These are phyloP conservation scores for Coemansia nantahalensis DNA, from an alignment of 192 early-diverging fungal genomes.

Conservation along the genomic window DNA sequence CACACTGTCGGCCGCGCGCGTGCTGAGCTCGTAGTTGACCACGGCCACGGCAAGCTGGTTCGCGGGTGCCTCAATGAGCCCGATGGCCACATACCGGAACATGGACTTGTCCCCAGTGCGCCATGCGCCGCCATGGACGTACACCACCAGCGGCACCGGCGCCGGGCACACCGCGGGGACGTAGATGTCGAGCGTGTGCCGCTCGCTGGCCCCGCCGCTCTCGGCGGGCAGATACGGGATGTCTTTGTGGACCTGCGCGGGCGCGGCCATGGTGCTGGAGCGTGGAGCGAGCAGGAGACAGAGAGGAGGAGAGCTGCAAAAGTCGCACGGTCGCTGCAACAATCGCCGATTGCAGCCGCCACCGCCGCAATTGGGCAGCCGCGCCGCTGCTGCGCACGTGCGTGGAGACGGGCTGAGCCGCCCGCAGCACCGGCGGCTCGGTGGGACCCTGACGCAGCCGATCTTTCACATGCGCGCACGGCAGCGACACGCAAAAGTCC, in stretches of 20 bases:
- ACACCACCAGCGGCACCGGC: constrained; percentile 59
- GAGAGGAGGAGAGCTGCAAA: too few relatives aligned
- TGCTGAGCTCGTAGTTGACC: constrained; percentile 71
- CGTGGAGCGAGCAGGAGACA: too few relatives aligned
- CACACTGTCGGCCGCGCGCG: constrained; percentile 7
- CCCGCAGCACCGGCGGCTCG: too few relatives aligned
- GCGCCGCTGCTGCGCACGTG: too few relatives aligned
- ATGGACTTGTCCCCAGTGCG: constrained; percentile 70
- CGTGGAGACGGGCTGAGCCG: too few relatives aligned
- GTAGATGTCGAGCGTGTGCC: constrained; percentile 66
- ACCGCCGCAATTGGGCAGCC: too few relatives aligned
- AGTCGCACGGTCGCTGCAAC: too few relatives aligned
- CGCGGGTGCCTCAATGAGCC: constrained; percentile 36
- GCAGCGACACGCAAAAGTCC: too few relatives aligned
- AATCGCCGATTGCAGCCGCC: too few relatives aligned
- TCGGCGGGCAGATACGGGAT: constrained; percentile 30
- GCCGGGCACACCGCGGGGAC: constrained; percentile 23
- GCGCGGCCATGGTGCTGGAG: too few relatives aligned
- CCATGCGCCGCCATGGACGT: constrained; percentile 89
- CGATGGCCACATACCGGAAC: constrained; percentile 52
- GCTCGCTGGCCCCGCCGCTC: constrained; percentile 11
- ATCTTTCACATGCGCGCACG: too few relatives aligned
- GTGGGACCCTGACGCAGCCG: too few relatives aligned
- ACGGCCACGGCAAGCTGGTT: constrained; percentile 60
- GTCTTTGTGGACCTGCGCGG: constrained; percentile 10